A percentile compares a stretch with the other conserved stretches of the same genome.
Evolutionary conservation across 2,329 filamentous ascomycete genomes (phyloP).

Genomic region (Westerdykella sp.): DNA sequence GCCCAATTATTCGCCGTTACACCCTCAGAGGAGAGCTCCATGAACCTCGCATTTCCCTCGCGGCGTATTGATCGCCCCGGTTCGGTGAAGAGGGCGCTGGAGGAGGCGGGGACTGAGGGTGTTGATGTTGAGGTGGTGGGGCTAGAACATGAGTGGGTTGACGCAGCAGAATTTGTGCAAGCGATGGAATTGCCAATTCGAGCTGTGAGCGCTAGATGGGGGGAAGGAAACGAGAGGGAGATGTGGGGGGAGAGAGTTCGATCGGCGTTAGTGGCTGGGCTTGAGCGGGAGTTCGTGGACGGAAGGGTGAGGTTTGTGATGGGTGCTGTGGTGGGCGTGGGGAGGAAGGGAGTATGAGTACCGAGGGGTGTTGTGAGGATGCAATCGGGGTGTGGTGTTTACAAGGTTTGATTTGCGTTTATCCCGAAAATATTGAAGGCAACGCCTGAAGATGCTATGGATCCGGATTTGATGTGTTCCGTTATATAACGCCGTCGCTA

Average conservation of each 20-base stretch:
- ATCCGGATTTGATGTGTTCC: not conserved
- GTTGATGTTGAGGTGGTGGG: conserved; percentile 10
- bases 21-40: conserved; percentile 4
- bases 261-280: conserved; percentile 9
- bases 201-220: conserved; percentile 12
- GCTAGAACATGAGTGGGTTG: conserved; percentile 1
- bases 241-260: conserved; percentile 6
- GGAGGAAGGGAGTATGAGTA: conserved; percentile 9
- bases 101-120: conserved; percentile 10
- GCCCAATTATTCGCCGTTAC: conserved; percentile 1
- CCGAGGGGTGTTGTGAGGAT: too few species aligned
- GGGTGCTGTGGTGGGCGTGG: not conserved
- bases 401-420: too few species aligned
- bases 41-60: conserved; percentile 5
- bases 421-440: too few species aligned
- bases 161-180: conserved; percentile 10
- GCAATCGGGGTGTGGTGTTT: too few species aligned
- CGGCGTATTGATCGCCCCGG: conserved; percentile 7
- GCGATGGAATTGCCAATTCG: conserved; percentile 15
- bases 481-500: not conserved
- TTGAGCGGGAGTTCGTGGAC: conserved; percentile 13
- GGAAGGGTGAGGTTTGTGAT: not conserved
- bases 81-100: conserved; percentile 12
- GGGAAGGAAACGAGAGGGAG: conserved; percentile 11
- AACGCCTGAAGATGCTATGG: too few species aligned